Evolutionary conservation across 176 grass and related monocot genomes (phyloP).

Genomic region (Carex scoparia): DNA sequence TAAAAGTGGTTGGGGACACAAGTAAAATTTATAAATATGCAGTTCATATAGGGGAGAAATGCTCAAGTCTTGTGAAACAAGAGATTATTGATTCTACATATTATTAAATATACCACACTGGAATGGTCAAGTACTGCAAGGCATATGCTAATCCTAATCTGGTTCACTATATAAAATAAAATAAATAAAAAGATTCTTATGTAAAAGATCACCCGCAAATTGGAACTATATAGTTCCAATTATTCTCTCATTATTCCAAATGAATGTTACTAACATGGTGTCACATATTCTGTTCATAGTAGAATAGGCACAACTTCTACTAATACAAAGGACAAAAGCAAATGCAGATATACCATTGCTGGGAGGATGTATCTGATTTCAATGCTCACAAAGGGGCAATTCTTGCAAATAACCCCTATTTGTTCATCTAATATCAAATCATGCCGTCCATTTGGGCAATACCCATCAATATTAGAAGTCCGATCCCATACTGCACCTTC

Average conservation of each 20-base stretch:
- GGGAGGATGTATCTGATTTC: constrained; percentile 72
- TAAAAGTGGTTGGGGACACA: background rate
- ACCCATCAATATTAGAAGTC: background rate
- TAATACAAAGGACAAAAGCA: constrained; percentile 17
- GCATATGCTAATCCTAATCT: background rate
- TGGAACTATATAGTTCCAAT: background rate
- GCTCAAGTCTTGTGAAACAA: background rate
- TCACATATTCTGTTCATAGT: constrained; percentile 29
- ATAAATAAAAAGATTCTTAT: background rate
- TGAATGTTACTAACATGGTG: constrained; percentile 31
- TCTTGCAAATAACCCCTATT: constrained; percentile 56
- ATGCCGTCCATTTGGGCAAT: constrained; percentile 45
- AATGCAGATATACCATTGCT: constrained; percentile 47
- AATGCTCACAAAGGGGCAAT: constrained; percentile 41
- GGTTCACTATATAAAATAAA: background rate
- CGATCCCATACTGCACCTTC: background rate
- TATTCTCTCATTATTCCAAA: constrained; percentile 17
- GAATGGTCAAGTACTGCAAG: background rate
- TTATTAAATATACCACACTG: background rate
- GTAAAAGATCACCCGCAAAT: background rate
- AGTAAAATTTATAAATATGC: background rate
- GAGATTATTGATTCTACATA: background rate
- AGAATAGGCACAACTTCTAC: constrained; percentile 10
- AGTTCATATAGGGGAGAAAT: background rate
- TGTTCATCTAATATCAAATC: constrained; percentile 59